Percentiles rank a stretch among this genome's conserved stretches.
phyloP scores from a whole-genome alignment of 2,329 filamentous ascomycete genomes.

The Aspergillus luchuensis region DNA sequence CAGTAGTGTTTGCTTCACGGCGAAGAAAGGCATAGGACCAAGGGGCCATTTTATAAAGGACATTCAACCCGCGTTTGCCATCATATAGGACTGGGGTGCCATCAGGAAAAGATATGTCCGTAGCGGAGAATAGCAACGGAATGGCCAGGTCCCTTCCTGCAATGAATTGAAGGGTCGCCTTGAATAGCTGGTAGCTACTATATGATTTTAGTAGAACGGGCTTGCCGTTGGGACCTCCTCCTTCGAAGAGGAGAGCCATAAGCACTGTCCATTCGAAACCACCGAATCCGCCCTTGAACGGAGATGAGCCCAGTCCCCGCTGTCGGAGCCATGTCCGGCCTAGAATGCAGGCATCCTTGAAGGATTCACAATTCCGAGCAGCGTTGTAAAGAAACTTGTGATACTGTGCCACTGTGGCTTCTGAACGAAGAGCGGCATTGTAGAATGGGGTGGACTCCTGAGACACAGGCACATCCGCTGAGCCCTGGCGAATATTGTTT shows the following conservation, averaged over 20 bases:
- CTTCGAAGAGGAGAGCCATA: conserved; percentile 76
- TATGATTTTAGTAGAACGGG: conserved; percentile 75
- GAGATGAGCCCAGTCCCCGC: conserved; percentile 71
- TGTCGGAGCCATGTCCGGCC: conserved; percentile 89
- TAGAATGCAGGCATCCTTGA: conserved; percentile 80
- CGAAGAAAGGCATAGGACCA: conserved; percentile 79
- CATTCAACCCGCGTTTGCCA: conserved; percentile 70
- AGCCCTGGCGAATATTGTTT: conserved; percentile 67
- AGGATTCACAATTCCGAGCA: conserved; percentile 69
- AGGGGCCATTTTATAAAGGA: conserved; percentile 85
- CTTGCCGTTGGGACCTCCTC: conserved; percentile 71
- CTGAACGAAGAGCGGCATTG: conserved; percentile 80
- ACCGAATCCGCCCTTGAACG: conserved; percentile 83
- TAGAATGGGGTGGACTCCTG: conserved; percentile 76
- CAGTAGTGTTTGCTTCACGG: conserved; percentile 72
- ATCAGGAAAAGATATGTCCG: conserved; percentile 39
- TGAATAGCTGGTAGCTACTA: conserved; percentile 92
- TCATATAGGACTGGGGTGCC: conserved; percentile 76
- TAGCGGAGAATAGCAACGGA: conserved; percentile 54
- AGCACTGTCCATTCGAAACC: conserved; percentile 88
- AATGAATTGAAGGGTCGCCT: conserved; percentile 86
- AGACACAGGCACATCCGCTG: conserved; percentile 36
- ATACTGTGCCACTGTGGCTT: conserved; percentile 72
- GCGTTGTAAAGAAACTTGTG: conserved; percentile 73
- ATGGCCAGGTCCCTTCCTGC: conserved; percentile 73